A percentile compares a stretch with the other conserved stretches of the same genome.
Evolutionary conservation across 1,139 yeast genomes (phyloP).

Genomic region (Arxiozyma telluris): DNA sequence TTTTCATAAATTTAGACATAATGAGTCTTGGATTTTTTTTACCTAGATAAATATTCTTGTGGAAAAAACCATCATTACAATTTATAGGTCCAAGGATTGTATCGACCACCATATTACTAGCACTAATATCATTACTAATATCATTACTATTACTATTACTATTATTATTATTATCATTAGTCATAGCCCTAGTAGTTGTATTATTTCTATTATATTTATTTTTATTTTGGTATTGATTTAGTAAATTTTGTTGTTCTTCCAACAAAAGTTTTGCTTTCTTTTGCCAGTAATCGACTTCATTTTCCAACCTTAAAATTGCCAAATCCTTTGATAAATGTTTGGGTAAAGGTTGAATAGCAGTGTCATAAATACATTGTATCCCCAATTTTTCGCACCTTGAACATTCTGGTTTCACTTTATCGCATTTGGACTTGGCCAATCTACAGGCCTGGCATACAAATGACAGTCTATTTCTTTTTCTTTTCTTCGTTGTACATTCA

Average conservation of each 20-base stretch:
- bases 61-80: slow-evolving; percentile 9
- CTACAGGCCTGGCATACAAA: slow-evolving; percentile 30
- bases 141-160: too few relatives aligned
- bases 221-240: background rate
- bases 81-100: background rate
- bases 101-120: background rate
- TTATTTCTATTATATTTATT: background rate
- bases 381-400: slow-evolving; percentile 24
- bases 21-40: slow-evolving; percentile 22
- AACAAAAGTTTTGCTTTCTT: slow-evolving; percentile 18
- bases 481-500: slow-evolving; percentile 1
- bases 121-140: background rate
- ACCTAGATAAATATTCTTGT: slow-evolving; percentile 18
- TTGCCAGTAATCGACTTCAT: slow-evolving; percentile 28
- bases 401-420: slow-evolving; percentile 28
- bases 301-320: slow-evolving; percentile 22
- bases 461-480: slow-evolving; percentile 27
- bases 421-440: slow-evolving; percentile 29
- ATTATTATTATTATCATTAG: too few relatives aligned
- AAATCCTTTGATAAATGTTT: slow-evolving; percentile 28
- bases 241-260: slow-evolving; percentile 6
- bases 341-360: slow-evolving; percentile 26
- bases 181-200: too few relatives aligned
- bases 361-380: slow-evolving; percentile 26
- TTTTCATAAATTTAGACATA: slow-evolving; percentile 23